Evolutionary conservation across 2,329 filamentous ascomycete genomes (phyloP).

Genomic region (Xenosphaeropsis pyriputrescens): DNA sequence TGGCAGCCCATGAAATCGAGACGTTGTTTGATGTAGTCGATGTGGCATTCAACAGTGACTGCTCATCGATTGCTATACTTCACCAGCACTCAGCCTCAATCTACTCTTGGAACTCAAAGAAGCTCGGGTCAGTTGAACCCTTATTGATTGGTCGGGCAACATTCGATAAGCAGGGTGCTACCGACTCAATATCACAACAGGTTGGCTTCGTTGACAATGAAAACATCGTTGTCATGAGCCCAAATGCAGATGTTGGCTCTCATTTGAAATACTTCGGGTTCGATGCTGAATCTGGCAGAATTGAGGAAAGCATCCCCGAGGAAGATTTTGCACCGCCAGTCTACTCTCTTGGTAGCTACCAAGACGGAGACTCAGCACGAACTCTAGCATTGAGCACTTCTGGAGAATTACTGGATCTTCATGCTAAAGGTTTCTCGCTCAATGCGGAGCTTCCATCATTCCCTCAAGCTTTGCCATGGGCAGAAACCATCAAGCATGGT

Average conservation of each 20-base stretch:
- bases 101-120: constrained; percentile 52
- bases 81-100: constrained; percentile 52
- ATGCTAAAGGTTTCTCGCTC: constrained; percentile 9
- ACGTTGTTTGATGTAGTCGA: constrained; percentile 53
- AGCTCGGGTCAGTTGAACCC: constrained; percentile 31
- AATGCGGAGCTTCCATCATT: constrained; percentile 9
- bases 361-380: constrained; percentile 10
- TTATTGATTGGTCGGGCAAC: constrained; percentile 23
- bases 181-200: constrained; percentile 10
- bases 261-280: constrained; percentile 11
- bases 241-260: constrained; percentile 4
- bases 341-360: constrained; percentile 5
- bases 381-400: constrained; percentile 1
- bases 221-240: constrained; percentile 10
- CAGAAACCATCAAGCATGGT: constrained; percentile 13
- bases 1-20: constrained; percentile 66
- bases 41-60: constrained; percentile 54
- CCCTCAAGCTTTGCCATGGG: constrained; percentile 17
- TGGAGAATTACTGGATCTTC: constrained; percentile 12
- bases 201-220: constrained; percentile 12
- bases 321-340: constrained; percentile 4
- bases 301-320: constrained; percentile 4
- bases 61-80: constrained; percentile 55
- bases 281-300: constrained; percentile 12
- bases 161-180: constrained; percentile 19